Evolutionary conservation across 495 filamentous ascomycete genomes (phyloP).

Genomic region (Viridothelium virens): DNA sequence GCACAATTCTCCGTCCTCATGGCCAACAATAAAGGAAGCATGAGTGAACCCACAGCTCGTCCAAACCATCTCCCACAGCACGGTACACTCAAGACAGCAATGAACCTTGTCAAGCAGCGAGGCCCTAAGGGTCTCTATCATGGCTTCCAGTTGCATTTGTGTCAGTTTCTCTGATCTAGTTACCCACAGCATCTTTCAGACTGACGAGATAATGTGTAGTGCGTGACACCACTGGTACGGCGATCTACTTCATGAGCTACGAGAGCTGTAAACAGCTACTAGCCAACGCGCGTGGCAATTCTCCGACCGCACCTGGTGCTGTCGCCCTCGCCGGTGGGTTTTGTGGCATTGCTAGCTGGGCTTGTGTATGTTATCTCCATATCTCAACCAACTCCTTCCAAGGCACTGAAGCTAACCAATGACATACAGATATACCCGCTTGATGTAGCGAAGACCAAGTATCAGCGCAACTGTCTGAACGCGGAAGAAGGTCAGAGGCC

Average conservation of each 20-base stretch:
- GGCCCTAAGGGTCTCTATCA: constrained; percentile 77
- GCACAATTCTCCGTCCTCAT: constrained; percentile 85
- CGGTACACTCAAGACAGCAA: constrained; percentile 71
- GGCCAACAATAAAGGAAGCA: constrained; percentile 54
- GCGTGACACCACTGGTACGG: constrained; percentile 82
- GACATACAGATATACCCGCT: constrained; percentile 57
- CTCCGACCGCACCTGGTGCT: constrained; percentile 62
- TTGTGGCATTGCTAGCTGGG: constrained; percentile 76
- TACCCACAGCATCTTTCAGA: constrained; percentile 18
- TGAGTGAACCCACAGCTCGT: constrained; percentile 59
- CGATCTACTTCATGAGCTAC: constrained; percentile 85
- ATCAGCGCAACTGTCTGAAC: constrained; percentile 70
- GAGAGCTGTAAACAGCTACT: constrained; percentile 82
- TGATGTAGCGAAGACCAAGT: constrained; percentile 75
- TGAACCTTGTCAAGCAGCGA: constrained; percentile 68
- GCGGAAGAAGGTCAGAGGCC: constrained; percentile 50
- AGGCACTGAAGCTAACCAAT: constrained; percentile 9
- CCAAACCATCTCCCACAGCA: constrained; percentile 49
- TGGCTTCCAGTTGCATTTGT: constrained; percentile 72
- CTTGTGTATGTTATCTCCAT: constrained; percentile 51
- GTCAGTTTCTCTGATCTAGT: constrained; percentile 41
- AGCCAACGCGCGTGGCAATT: constrained; percentile 60
- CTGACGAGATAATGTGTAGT: constrained; percentile 36
- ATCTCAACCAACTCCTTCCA: background rate
- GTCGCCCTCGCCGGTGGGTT: constrained; percentile 67